Evolutionary conservation across 768 basidiomycete genomes (phyloP).

Genomic region (Mrakia blollopis): DNA sequence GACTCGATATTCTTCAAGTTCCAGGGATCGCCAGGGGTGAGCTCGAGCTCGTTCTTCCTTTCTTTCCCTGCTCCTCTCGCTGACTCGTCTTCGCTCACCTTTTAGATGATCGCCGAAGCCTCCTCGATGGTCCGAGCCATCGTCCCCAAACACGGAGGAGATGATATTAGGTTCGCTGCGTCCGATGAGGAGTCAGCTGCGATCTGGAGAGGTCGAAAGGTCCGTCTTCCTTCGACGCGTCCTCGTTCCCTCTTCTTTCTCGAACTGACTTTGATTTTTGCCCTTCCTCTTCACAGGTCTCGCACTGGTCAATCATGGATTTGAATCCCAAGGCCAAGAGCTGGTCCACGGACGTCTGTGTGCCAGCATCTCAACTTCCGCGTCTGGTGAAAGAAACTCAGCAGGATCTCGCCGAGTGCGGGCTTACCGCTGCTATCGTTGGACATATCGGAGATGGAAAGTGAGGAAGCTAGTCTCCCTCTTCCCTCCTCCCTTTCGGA

Average conservation of each 20-base stretch:
- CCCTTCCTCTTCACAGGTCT: constrained; percentile 2
- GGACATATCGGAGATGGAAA: constrained; percentile 33
- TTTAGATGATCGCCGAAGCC: constrained; percentile 30
- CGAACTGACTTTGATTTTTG: too few relatives aligned
- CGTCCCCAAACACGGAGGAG: constrained; percentile 27
- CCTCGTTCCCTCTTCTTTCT: background rate
- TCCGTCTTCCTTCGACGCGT: background rate
- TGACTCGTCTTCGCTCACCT: too few relatives aligned
- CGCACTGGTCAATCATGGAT: constrained; percentile 31
- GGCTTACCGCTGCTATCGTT: constrained; percentile 53
- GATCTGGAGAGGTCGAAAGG: constrained; percentile 31
- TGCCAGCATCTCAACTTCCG: constrained; percentile 47
- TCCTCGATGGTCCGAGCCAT: constrained; percentile 20
- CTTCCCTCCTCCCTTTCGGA: too few relatives aligned
- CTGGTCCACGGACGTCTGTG: constrained; percentile 38
- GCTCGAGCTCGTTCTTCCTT: background rate
- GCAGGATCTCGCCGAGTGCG: constrained; percentile 61
- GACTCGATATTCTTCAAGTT: constrained; percentile 90
- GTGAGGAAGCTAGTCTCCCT: too few relatives aligned
- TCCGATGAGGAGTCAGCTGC: constrained; percentile 20
- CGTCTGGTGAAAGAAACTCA: constrained; percentile 62
- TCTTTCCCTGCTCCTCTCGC: too few relatives aligned
- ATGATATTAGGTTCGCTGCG: constrained; percentile 17
- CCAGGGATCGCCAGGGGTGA: constrained; percentile 52
- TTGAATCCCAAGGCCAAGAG: constrained; percentile 9